Base-by-base conservation (phyloP, 1,284 basidiomycete species). In the Heliocybe sulcata region DNA sequence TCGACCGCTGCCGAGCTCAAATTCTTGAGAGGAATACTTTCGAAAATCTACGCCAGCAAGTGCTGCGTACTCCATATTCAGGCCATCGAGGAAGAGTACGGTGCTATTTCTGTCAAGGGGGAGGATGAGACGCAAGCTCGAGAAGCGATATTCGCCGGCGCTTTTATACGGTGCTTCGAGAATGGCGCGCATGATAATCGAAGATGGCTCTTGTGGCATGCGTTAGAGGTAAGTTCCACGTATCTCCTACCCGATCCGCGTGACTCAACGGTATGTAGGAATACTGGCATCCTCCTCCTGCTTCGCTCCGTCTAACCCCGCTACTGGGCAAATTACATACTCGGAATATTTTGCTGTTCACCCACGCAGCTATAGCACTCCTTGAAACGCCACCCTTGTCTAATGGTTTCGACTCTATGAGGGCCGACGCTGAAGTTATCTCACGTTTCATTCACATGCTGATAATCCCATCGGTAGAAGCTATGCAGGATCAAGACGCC, bases 381-480 rank as follows among this genome's bases (percentile, higher is more conserved):
- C 62, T 74, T 22, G 56, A 61, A 2, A 61, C 79, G 29, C 64
- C 79, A 2, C 64, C 61, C 16, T 57, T 63, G 20, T 54, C 61
- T 1, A 51, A 63, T 8, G 52, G 55, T 6, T 35, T 59, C 12
- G 56, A 58, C n/a, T 42, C 58, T 14, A 54, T 58, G 33, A 51
- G 60, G 16, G 56, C 56, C n/a, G 67, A 71, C 51, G 65, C 60
- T 22, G 62, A 66, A 23, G 58, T 67, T 6, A 64, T 82, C n/a
- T 66, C 77, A 2, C 63, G 66, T 3, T 53, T 83, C 11, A 60
- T 85, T 16, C 72, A 75, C 26, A 73, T 68, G 10, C 73, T 73
- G 22, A 67, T 81, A 35, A 66, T 86, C 2, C 76, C 77, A 2
- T 80, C 81, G 62, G 65, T 79, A 1, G 73, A 77, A 25, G 61